Evolutionary conservation across 352 stramenopile species (phyloP), one percentile per base, ranked within the genome.

Genomic region (Phytophthora meadii): DNA sequence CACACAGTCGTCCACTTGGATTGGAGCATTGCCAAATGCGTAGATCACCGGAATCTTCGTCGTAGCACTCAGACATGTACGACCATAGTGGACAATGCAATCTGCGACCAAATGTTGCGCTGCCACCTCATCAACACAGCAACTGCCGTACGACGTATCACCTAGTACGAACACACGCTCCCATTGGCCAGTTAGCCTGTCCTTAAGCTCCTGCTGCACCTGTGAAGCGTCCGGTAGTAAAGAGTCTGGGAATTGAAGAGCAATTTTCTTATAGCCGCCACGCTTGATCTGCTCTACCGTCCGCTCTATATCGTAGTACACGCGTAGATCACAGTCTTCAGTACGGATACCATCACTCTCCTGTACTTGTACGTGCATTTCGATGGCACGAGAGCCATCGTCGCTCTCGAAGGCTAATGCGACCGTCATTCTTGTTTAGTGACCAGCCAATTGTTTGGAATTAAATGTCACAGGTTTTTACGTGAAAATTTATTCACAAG

Each of bases 161-260:
- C 97, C 97, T 12, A 99, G 72, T 25, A 98, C 84, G 61, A 99
- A 99, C 19, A 99, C 80, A 34, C 84, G 84, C 52, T 90, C 72
- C 61, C 72, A 79, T 62, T 90, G 70, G 11, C 70, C 64, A 8
- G 66, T 46, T 5, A 85, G 65, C 10, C 72, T 50, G 25, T 83
- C 63, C 63, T 84, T 89, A 3, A 95, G 72, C 53, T 87, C 70
- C 53, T 88, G 72, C 62, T 98, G 93, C 60, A 99, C 80, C 30
- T 87, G 77, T 7, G 90, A 67, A 24, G 95, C 89, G 66, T 98
- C 93, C 2, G 80, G 65, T 28, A 99, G 71, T 22, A 98, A 72
- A 51, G 95, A 96, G 77, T 98, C 95, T 4, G 97, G 95, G 74
- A 99, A 98, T 81, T 99, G 97, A 30, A 99, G 81, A 46, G 94